These are phyloP conservation scores for Trifolium subterraneum DNA, from an alignment of 306 rosid genomes.

Conservation along the genomic window DNA sequence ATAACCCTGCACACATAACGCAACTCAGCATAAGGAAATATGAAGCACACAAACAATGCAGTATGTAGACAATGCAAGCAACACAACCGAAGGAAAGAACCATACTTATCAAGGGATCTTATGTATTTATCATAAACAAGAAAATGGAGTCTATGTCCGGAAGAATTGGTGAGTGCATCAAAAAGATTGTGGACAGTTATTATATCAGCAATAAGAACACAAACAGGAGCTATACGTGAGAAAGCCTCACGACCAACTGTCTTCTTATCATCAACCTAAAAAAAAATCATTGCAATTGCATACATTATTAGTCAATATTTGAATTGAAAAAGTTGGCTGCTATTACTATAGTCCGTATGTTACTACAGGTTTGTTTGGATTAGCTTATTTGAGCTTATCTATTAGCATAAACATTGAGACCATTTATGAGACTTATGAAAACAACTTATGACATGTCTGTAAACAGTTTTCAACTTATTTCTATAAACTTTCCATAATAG, in stretches of 20 bases:
- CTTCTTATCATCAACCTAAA: slow-evolving; percentile 78
- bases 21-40: slow-evolving; percentile 24
- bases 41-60: slow-evolving; percentile 30
- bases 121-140: slow-evolving; percentile 87
- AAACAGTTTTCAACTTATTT: background rate
- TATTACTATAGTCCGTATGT: background rate
- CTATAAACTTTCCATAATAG: background rate
- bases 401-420: background rate
- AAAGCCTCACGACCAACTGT: slow-evolving; percentile 90
- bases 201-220: slow-evolving; percentile 75
- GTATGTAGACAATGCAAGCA: slow-evolving; percentile 17
- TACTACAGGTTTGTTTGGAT: background rate
- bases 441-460: background rate
- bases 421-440: background rate
- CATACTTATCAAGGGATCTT: slow-evolving; percentile 80
- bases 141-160: slow-evolving; percentile 75
- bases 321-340: background rate
- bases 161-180: slow-evolving; percentile 69
- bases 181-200: slow-evolving; percentile 84
- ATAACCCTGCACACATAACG: slow-evolving; percentile 58
- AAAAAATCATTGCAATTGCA: slow-evolving; percentile 18
- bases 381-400: background rate
- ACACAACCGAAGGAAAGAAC: slow-evolving; percentile 35
- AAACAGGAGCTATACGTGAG: slow-evolving; percentile 86
- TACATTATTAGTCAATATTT: slow-evolving; percentile 3